A percentile compares a stretch with the other conserved stretches of the same genome.
Conservation (phyloP, 139 green algal species). For the Tetradesmus lagerheimii region DNA sequence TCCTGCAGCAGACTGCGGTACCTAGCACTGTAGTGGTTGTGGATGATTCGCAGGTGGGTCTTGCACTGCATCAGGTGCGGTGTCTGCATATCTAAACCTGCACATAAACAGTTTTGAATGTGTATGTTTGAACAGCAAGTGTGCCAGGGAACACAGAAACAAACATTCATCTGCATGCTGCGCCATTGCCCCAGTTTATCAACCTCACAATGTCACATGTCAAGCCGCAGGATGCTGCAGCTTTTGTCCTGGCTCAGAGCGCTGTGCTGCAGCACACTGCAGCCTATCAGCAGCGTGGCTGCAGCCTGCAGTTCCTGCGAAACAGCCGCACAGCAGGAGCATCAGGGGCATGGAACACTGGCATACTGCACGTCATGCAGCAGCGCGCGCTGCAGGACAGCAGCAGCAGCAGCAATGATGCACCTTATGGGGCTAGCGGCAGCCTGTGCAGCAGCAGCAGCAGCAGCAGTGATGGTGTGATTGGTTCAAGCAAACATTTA, state of each 20-base stretch:
- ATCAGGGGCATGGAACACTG: slow-evolving; percentile 45
- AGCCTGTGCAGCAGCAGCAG: not conserved
- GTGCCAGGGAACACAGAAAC: no score
- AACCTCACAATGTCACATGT: not conserved
- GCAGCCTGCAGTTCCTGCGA: not conserved
- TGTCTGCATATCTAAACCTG: no score
- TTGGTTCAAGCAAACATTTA: not conserved
- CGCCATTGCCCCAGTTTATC: no score
- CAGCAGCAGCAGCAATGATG: not conserved
- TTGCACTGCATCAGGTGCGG: not conserved
- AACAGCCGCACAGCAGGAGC: slow-evolving; percentile 29
- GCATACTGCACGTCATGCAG: not conserved
- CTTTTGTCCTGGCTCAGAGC: not conserved
- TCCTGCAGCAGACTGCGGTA: not conserved
- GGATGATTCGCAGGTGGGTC: slow-evolving; percentile 26
- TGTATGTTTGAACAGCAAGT: no score
- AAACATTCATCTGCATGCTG: no score
- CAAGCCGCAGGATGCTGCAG: not conserved
- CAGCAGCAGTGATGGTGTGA: not conserved
- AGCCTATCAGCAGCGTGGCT: not conserved
- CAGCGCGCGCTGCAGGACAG: not conserved
- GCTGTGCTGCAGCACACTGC: slow-evolving; percentile 8
- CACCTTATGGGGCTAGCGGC: no score
- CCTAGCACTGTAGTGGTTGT: slow-evolving; percentile 18
- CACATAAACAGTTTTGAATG: no score